Evolutionary conservation across 1,284 basidiomycete species (phyloP).

Genomic region (Rhodotorula sp.): DNA sequence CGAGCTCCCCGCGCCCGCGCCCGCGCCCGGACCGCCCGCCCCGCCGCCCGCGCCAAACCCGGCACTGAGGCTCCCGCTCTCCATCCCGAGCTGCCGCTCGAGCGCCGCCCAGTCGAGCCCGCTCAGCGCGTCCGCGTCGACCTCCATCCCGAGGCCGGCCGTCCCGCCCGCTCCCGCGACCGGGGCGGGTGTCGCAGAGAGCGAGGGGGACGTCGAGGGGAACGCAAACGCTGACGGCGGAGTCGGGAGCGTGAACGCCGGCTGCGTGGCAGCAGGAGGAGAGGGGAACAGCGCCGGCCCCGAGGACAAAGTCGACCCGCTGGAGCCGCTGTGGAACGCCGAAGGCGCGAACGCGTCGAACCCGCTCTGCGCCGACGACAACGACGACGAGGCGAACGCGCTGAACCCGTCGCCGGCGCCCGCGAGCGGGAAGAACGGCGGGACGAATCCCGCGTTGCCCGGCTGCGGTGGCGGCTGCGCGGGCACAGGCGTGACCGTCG

Average conservation of each 20-base stretch:
- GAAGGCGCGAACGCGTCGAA: neutral
- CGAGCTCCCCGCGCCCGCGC: neutral
- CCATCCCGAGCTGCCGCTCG: conserved; percentile 3
- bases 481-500: neutral
- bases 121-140: neutral
- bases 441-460: no score
- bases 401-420: no score
- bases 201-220: no score
- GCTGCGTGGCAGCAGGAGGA: no score
- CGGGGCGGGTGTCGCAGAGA: neutral
- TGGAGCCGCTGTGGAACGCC: no score
- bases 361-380: neutral
- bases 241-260: neutral
- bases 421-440: neutral
- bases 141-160: neutral
- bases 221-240: neutral
- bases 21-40: neutral
- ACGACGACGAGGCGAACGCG: neutral
- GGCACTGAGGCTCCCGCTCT: neutral
- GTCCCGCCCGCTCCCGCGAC: no score
- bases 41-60: neutral
- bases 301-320: neutral
- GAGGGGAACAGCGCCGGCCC: neutral
- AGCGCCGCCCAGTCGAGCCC: conserved; percentile 2
- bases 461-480: no score